Evolutionary conservation across 1,139 yeast species (phyloP).

Genomic region (Hemisphaericaspora xylanilytica): DNA sequence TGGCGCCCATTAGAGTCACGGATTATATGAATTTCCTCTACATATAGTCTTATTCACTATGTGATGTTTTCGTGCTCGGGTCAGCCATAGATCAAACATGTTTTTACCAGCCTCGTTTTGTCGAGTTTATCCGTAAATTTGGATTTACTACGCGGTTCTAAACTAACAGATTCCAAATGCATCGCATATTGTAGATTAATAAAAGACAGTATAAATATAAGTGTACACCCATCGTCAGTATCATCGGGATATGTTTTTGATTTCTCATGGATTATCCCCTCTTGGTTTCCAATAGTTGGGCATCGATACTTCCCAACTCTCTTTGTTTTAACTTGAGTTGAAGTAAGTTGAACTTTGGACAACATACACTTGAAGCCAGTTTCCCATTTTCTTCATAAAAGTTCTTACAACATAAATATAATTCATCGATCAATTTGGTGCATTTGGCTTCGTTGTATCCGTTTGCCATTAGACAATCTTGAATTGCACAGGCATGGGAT

Average conservation of each 20-base stretch:
- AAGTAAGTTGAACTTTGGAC: constrained; percentile 59
- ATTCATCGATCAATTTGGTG: constrained; percentile 52
- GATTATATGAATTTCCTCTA: constrained; percentile 48
- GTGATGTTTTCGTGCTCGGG: constrained; percentile 84
- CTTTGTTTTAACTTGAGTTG: constrained; percentile 60
- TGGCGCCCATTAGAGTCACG: constrained; percentile 98
- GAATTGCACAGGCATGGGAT: constrained; percentile 68
- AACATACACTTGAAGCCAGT: constrained; percentile 59
- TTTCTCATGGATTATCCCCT: constrained; percentile 1
- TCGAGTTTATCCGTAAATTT: constrained; percentile 51
- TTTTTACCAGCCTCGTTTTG: constrained; percentile 59
- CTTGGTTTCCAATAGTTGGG: constrained; percentile 34
- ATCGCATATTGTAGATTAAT: not conserved
- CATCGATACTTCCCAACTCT: constrained; percentile 51
- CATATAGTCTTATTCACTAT: constrained; percentile 47
- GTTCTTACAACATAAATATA: constrained; percentile 59
- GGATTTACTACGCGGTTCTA: constrained; percentile 68
- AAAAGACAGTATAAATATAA: not conserved
- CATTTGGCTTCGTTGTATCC: constrained; percentile 65
- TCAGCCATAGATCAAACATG: constrained; percentile 68
- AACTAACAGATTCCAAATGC: constrained; percentile 46
- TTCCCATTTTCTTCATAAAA: constrained; percentile 54
- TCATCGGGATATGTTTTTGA: too few relatives aligned
- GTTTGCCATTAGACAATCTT: constrained; percentile 54
- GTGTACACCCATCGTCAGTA: not conserved